Conservation (phyloP, 2,329 filamentous ascomycete species). For the Trichoderma asperellum region DNA sequence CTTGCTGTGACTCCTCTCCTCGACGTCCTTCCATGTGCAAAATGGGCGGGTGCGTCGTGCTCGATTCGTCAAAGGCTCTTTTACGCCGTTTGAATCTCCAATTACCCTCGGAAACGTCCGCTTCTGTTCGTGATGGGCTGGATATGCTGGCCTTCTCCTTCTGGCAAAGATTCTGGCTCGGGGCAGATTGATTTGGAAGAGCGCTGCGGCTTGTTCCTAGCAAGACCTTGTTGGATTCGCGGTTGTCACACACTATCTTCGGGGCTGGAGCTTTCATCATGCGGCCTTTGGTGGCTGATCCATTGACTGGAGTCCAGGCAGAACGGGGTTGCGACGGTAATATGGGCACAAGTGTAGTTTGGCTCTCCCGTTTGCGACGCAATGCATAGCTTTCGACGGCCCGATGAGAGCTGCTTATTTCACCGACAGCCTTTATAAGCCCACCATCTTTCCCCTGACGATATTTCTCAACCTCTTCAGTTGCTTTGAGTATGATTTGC, state of each 20-base stretch:
- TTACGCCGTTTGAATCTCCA: conserved; percentile 24
- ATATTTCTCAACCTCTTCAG: conserved; percentile 32
- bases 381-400: conserved; percentile 2
- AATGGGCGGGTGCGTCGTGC: background rate
- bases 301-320: background rate
- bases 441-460: conserved; percentile 3
- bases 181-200: background rate
- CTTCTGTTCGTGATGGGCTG: background rate
- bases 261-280: background rate
- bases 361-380: conserved; percentile 9
- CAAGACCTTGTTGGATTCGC: background rate
- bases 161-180: background rate
- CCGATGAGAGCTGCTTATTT: background rate
- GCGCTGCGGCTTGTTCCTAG: background rate
- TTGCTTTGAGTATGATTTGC: conserved; percentile 57
- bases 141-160: background rate
- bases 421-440: background rate
- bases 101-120: background rate
- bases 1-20: background rate
- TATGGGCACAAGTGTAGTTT: background rate
- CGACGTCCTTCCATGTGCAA: background rate
- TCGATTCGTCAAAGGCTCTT: background rate
- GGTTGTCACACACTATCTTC: background rate
- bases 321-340: conserved; percentile 33
- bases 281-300: background rate